Evolutionary conservation across 1,139 yeast species (phyloP).

Genomic region (Blastobotrys capitulatus): DNA sequence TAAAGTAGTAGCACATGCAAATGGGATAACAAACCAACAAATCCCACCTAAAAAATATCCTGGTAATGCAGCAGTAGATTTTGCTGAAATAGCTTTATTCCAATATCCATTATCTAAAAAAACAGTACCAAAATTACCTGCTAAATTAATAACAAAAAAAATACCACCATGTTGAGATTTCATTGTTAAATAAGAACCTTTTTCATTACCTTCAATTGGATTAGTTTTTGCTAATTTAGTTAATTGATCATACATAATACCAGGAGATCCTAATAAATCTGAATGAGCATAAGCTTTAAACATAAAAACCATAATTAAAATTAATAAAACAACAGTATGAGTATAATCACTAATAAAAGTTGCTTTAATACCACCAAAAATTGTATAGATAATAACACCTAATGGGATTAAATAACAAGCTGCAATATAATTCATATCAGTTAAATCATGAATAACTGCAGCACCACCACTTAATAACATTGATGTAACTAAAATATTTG

Average conservation of each 20-base stretch:
- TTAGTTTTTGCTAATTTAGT: conserved; percentile 41
- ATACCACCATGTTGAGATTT: conserved; percentile 62
- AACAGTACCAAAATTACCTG: conserved; percentile 87
- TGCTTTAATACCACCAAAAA: conserved; percentile 87
- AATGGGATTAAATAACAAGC: conserved; percentile 76
- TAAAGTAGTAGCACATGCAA: conserved; percentile 73
- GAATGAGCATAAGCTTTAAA: conserved; percentile 44
- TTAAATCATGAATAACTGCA: conserved; percentile 66
- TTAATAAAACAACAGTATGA: conserved; percentile 52
- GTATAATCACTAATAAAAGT: conserved; percentile 84
- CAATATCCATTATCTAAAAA: conserved; percentile 87
- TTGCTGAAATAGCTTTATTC: conserved; percentile 78
- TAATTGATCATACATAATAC: conserved; percentile 64
- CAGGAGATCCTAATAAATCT: conserved; percentile 69
- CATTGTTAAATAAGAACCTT: conserved; percentile 75
- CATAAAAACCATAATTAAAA: conserved; percentile 35
- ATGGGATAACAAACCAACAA: conserved; percentile 89
- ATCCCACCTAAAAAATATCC: conserved; percentile 89
- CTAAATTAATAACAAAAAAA: conserved; percentile 70
- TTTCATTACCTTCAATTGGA: conserved; percentile 58
- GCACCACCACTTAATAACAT: conserved; percentile 86
- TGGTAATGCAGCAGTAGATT: conserved; percentile 80
- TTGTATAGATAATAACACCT: conserved; percentile 76
- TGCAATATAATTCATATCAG: conserved; percentile 81
- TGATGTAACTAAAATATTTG: conserved; percentile 72